phyloP scores from a whole-genome alignment of 208 protist genomes.

The Acanthamoeba polyphaga region DNA sequence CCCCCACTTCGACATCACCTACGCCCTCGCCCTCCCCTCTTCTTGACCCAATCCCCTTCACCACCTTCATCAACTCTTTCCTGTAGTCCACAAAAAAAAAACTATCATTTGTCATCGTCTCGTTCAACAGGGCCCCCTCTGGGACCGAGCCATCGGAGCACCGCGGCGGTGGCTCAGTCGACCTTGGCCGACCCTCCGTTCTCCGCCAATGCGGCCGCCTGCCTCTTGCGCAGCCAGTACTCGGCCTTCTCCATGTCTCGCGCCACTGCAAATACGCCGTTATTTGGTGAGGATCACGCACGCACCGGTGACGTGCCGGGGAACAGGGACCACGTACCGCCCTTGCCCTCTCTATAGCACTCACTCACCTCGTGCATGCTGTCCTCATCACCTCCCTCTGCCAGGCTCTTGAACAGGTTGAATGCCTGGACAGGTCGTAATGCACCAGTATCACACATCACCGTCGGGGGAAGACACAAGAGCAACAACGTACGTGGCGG shows the following conservation, averaged over 20 bases:
- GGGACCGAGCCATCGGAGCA: too few relatives aligned
- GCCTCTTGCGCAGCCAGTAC: neutral
- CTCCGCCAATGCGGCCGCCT: too few relatives aligned
- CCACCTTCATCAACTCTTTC: neutral
- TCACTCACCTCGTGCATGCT: neutral
- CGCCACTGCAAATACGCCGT: neutral
- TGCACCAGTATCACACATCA: too few relatives aligned
- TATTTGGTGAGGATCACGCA: neutral
- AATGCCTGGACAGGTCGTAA: neutral
- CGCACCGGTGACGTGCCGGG: neutral
- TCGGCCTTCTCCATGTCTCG: neutral
- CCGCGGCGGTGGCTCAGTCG: too few relatives aligned
- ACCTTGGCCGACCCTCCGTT: too few relatives aligned
- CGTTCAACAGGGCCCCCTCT: too few relatives aligned
- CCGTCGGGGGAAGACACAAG: neutral
- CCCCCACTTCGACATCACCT: constrained; percentile 6
- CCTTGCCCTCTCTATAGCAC: constrained; percentile 6
- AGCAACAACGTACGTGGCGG: neutral
- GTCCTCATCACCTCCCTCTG: neutral
- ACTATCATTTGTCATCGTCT: too few relatives aligned
- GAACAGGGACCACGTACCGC: neutral
- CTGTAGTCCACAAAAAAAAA: too few relatives aligned
- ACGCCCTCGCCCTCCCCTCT: neutral
- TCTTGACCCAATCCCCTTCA: neutral
- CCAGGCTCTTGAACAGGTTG: constrained; percentile 5